A percentile compares a stretch with the other conserved stretches of the same genome.
These are phyloP conservation scores for Hsuehochloa calcarea DNA, from an alignment of 176 grass and related monocot species.

Conservation along the genomic window DNA sequence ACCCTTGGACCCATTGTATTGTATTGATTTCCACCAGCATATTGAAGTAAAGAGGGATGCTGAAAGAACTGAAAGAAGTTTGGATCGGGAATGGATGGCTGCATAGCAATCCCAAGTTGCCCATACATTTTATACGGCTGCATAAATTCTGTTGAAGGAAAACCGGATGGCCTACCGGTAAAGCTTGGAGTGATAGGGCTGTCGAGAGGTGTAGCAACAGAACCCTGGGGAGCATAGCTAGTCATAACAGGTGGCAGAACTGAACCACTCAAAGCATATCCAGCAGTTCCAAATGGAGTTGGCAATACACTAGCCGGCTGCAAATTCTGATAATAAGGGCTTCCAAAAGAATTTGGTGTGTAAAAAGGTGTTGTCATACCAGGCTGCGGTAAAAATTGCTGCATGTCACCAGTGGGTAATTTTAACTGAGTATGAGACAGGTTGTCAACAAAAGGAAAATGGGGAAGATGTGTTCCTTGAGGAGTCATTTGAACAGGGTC, in stretches of 20 bases:
- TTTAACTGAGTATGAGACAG: slow-evolving; percentile 61
- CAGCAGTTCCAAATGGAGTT: slow-evolving; percentile 47
- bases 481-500: slow-evolving; percentile 44
- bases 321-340: slow-evolving; percentile 57
- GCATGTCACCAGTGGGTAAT: slow-evolving; percentile 52
- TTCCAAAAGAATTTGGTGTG: slow-evolving; percentile 55
- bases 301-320: slow-evolving; percentile 56
- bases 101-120: slow-evolving; percentile 61
- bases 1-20: slow-evolving; percentile 58
- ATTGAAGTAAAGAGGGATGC: slow-evolving; percentile 56
- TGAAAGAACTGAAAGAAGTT: slow-evolving; percentile 67
- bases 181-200: slow-evolving; percentile 62
- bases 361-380: slow-evolving; percentile 62
- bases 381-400: slow-evolving; percentile 53
- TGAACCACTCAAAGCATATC: slow-evolving; percentile 61
- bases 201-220: slow-evolving; percentile 51
- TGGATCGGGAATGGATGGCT: slow-evolving; percentile 64
- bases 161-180: slow-evolving; percentile 54
- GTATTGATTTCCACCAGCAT: slow-evolving; percentile 61
- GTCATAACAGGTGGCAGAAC: slow-evolving; percentile 58
- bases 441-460: slow-evolving; percentile 42
- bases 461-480: slow-evolving; percentile 43
- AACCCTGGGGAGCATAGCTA: slow-evolving; percentile 61
- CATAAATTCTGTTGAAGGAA: slow-evolving; percentile 54
- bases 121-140: slow-evolving; percentile 78